These are phyloP conservation scores for Coniochaeta ligniaria DNA, from an alignment of 2,329 filamentous ascomycete species.

Conservation along the genomic window DNA sequence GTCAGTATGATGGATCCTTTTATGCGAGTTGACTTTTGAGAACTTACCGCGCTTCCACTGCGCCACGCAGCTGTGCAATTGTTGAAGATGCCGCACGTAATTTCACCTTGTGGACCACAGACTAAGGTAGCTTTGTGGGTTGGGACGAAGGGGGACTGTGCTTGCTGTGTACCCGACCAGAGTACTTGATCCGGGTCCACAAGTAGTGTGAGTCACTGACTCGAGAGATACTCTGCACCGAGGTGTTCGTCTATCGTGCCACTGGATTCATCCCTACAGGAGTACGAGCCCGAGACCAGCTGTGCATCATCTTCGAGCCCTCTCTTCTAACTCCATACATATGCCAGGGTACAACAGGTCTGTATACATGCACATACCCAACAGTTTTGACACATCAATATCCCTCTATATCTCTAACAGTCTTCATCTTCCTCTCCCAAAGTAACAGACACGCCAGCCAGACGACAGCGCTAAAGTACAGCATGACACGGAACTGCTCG, in stretches of 20 bases:
- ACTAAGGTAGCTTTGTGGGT: not conserved
- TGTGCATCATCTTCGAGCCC: too few species aligned
- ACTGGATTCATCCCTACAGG: not conserved
- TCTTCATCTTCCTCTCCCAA: not conserved
- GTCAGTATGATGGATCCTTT: not conserved
- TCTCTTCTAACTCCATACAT: too few species aligned
- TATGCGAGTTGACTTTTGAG: not conserved
- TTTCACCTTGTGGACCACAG: not conserved
- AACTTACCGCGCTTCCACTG: slow-evolving; percentile 1
- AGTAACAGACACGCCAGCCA: not conserved
- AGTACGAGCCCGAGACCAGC: too few species aligned
- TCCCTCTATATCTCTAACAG: not conserved
- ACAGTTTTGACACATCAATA: not conserved
- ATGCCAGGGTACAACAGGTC: not conserved
- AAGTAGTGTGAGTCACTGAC: not conserved
- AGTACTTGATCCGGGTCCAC: not conserved
- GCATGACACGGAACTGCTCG: not conserved
- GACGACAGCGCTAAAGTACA: not conserved
- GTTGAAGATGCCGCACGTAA: not conserved
- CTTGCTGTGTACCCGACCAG: not conserved
- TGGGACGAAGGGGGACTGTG: not conserved
- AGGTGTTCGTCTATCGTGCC: too few species aligned
- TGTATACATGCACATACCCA: not conserved
- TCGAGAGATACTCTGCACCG: not conserved
- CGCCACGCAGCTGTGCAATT: not conserved